These are phyloP conservation scores for Eucalyptus guilfoylei DNA, from an alignment of 345 rosid genomes.

Conservation along the genomic window DNA sequence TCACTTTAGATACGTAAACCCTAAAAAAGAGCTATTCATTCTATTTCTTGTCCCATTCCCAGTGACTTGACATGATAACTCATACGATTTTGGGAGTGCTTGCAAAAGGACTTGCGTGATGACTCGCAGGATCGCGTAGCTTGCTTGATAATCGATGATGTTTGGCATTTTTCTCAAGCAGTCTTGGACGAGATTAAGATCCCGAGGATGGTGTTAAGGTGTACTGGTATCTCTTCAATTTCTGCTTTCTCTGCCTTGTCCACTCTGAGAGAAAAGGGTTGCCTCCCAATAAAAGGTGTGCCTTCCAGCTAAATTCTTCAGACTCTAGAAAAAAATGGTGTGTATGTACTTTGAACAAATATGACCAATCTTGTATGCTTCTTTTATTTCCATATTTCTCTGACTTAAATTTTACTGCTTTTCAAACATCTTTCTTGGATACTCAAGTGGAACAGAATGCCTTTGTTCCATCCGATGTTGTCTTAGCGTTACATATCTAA, in stretches of 20 bases:
- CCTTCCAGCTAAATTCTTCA: not conserved
- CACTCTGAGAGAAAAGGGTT: not conserved
- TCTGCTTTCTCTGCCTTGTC: conserved; percentile 10
- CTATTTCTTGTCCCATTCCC: not conserved
- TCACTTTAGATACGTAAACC: not conserved
- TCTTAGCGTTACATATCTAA: too few species aligned
- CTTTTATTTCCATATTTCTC: not conserved
- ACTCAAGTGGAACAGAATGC: not conserved
- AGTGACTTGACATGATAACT: not conserved
- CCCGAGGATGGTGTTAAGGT: conserved; percentile 28
- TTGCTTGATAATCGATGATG: conserved; percentile 37
- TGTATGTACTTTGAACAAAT: not conserved
- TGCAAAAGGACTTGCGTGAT: conserved; percentile 8
- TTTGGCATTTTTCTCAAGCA: conserved; percentile 19
- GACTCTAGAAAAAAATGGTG: not conserved
- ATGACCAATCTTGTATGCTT: not conserved
- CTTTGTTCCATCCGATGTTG: not conserved
- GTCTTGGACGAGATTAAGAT: conserved; percentile 24
- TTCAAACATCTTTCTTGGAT: not conserved
- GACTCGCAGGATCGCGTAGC: conserved; percentile 4
- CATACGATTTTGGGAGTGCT: conserved; percentile 9
- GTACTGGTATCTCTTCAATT: conserved; percentile 14
- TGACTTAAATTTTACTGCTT: not conserved
- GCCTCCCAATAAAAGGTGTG: conserved; percentile 12
- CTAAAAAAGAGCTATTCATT: not conserved